Conservation (phyloP, 75 land plant species). For the Cryptomeria japonica region DNA sequence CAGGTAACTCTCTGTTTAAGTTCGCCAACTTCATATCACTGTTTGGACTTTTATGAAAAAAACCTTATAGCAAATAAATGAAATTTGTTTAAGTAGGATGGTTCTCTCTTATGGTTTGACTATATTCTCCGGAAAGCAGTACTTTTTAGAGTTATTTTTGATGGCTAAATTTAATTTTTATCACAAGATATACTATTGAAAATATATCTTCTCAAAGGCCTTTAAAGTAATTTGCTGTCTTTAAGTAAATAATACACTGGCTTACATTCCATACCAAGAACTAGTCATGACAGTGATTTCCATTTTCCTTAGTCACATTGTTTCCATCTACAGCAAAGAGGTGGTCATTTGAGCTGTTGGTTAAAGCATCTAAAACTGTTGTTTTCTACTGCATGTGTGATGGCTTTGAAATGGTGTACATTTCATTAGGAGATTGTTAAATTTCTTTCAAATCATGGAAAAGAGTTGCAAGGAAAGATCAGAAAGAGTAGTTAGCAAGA, state of each 20-base stretch:
- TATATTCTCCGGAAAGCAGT: not conserved
- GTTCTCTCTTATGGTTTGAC: not conserved
- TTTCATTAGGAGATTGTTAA: not conserved
- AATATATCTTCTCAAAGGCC: constrained; percentile 1
- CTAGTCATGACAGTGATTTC: not conserved
- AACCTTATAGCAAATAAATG: not conserved
- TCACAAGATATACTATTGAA: not conserved
- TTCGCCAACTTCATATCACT: not conserved
- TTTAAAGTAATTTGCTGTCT: not conserved
- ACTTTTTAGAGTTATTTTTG: not conserved
- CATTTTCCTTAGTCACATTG: not conserved
- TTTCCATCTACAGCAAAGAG: not conserved
- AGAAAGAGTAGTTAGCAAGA: not conserved
- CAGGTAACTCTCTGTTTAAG: constrained; percentile 37
- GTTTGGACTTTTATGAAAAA: not conserved
- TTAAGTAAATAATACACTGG: not conserved
- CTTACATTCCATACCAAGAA: not conserved
- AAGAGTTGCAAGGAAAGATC: not conserved
- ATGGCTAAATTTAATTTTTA: not conserved
- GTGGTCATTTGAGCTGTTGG: not conserved
- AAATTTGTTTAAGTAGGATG: not conserved
- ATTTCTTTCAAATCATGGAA: not conserved
- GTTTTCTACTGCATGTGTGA: not conserved
- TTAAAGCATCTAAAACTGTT: not conserved
- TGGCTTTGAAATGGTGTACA: not conserved